Evolutionary conservation across 164 flowering plant genomes (phyloP).

Genomic region (Umbellularia californica): DNA sequence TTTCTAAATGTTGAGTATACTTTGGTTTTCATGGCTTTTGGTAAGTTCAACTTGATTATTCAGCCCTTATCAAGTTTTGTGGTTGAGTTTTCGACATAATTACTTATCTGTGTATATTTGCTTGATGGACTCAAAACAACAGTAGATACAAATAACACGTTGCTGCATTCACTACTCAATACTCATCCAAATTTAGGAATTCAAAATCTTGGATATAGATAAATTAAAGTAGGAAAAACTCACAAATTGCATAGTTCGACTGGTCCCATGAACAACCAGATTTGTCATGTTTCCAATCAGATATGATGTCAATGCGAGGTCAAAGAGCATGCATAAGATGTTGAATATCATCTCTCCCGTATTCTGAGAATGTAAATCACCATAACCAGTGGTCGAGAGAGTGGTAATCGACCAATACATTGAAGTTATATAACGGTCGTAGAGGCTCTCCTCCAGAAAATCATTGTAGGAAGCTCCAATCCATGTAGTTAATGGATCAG

Average conservation of each 20-base stretch:
- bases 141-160: too few species aligned
- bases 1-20: too few species aligned
- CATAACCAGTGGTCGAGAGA: slow-evolving; percentile 90
- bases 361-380: slow-evolving; percentile 84
- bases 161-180: too few species aligned
- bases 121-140: too few species aligned
- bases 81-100: too few species aligned
- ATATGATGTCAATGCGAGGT: slow-evolving; percentile 87
- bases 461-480: slow-evolving; percentile 46
- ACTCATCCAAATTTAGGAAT: too few species aligned
- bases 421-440: slow-evolving; percentile 69
- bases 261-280: slow-evolving; percentile 89
- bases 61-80: too few species aligned
- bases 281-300: slow-evolving; percentile 97
- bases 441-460: slow-evolving; percentile 40
- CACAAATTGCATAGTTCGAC: slow-evolving; percentile 80
- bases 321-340: slow-evolving; percentile 85
- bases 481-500: slow-evolving; percentile 59
- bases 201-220: too few species aligned
- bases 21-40: too few species aligned
- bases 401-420: slow-evolving; percentile 97
- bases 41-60: too few species aligned
- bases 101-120: too few species aligned
- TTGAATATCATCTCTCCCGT: slow-evolving; percentile 78
- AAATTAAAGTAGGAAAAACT: slow-evolving; percentile 24